A percentile compares a stretch with the other conserved stretches of the same genome.
Conservation (phyloP, 306 rosid genomes). For the Cucurbita moschata region DNA sequence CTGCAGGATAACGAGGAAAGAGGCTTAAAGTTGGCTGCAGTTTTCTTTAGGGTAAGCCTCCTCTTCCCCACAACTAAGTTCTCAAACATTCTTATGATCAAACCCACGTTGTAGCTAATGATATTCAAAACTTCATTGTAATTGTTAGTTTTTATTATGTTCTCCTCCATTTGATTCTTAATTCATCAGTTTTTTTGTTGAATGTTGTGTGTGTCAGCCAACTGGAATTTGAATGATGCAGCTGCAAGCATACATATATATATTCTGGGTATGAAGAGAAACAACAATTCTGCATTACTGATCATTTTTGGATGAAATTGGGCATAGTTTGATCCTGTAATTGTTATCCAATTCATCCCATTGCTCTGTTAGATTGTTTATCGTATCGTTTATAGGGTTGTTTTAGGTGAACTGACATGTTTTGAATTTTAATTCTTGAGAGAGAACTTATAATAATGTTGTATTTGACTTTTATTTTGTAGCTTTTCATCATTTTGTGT, state of each 20-base stretch:
- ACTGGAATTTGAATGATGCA: background rate
- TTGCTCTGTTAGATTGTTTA: background rate
- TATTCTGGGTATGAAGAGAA: background rate
- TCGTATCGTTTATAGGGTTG: background rate
- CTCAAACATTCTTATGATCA: background rate
- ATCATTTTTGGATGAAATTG: constrained; percentile 8
- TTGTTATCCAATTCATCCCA: background rate
- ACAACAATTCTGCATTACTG: background rate
- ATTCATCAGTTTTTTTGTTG: background rate
- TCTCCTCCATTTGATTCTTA: background rate
- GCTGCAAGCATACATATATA: background rate
- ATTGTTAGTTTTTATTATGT: background rate
- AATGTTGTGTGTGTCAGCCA: background rate
- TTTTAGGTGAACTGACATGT: background rate
- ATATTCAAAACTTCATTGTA: background rate
- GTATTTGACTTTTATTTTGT: background rate
- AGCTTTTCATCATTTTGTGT: background rate
- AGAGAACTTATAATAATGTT: background rate
- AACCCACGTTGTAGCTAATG: background rate
- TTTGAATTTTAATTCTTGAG: background rate
- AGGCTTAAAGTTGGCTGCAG: constrained; percentile 43
- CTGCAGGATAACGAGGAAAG: constrained; percentile 85
- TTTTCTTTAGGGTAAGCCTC: constrained; percentile 18
- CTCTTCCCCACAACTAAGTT: background rate
- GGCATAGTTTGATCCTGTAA: background rate